Evolutionary conservation across 108 stramenopile genomes (phyloP), one percentile per base, ranked within the genome.

Genomic region (Pseudonitzschia multistriata): DNA sequence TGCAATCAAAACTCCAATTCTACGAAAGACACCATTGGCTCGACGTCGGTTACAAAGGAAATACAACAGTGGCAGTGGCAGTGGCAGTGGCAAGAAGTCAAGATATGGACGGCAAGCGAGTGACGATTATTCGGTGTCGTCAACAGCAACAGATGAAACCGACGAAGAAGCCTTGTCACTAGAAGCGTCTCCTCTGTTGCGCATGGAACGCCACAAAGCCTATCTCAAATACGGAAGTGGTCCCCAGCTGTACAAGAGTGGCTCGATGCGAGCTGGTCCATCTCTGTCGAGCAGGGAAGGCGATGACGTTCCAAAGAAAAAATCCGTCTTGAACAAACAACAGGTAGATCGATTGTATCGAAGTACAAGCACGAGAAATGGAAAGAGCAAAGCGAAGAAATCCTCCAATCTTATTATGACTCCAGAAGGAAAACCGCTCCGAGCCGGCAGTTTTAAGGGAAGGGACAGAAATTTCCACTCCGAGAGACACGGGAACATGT

Each of bases 181-280:
- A 15, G 85, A 85, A 64, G 71, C 80, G 40, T 81, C 85, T 49
- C 86, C 88, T 22, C 55, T 89, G 34, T 52, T 89, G 25, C 76
- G 72, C 8, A 48, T 68, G 11, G 67, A 90, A 52, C 74, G 79
- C 33, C 88, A 89, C 71, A 76, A 82, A 15, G 66, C 78, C 15
- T 89, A 86, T 63, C 70, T 89, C 52, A 87, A 89, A 73, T 85
- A 86, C 48, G 84, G 84, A 37, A 83, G 65, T 53, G 85, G 83
- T 21, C 88, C 88, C 3, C 71, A 74, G 17, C 54, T 88, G 40
- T 78, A 75, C 71, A 88, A 88, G 71, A 49, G 54, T 24, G 81
- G 83, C 22, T 84, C 83, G 45, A 84, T 88, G 83, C 71, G 85
- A 49, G 87, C 87, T 2, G 85, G 85, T 19, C 82, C 87, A 64